Conservation (phyloP, 129 eudicot species). For the Sambucus nigra region DNA sequence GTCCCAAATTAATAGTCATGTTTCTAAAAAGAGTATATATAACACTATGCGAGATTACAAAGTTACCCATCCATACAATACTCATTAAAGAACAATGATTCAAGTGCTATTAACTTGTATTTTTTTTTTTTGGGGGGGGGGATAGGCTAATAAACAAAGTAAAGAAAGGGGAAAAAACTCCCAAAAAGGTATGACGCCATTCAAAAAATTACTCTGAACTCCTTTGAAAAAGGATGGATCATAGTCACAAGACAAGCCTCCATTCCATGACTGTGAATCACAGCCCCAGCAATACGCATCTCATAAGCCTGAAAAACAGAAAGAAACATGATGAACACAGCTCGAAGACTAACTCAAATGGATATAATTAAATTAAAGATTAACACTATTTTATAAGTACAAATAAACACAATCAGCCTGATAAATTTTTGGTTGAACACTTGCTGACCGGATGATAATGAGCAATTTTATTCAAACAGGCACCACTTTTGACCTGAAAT, state of each 20-base stretch:
- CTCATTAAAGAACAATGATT: no score
- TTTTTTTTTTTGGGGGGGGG: no score
- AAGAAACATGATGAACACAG: conserved; percentile 1
- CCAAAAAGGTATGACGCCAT: no score
- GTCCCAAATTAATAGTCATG: no score
- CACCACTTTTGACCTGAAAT: no score
- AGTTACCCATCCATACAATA: no score
- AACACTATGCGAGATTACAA: no score
- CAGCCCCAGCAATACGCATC: conserved; percentile 31
- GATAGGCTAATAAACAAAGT: no score
- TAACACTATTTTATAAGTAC: background rate
- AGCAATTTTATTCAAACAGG: no score
- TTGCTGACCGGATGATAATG: background rate
- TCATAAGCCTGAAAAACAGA: conserved; percentile 21
- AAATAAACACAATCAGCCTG: background rate
- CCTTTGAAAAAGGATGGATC: conserved; percentile 26
- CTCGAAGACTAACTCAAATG: background rate
- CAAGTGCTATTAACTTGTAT: no score
- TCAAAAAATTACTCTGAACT: conserved; percentile 17
- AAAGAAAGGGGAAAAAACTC: no score
- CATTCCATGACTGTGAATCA: conserved; percentile 37
- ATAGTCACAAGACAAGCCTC: conserved; percentile 37
- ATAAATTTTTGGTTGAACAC: background rate
- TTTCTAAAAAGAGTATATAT: no score
- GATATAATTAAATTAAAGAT: background rate